Evolutionary conservation across 371 early-diverging fungal genomes (phyloP), one percentile per base, ranked within the genome.

Genomic region (Lichtheimia ramosa): DNA sequence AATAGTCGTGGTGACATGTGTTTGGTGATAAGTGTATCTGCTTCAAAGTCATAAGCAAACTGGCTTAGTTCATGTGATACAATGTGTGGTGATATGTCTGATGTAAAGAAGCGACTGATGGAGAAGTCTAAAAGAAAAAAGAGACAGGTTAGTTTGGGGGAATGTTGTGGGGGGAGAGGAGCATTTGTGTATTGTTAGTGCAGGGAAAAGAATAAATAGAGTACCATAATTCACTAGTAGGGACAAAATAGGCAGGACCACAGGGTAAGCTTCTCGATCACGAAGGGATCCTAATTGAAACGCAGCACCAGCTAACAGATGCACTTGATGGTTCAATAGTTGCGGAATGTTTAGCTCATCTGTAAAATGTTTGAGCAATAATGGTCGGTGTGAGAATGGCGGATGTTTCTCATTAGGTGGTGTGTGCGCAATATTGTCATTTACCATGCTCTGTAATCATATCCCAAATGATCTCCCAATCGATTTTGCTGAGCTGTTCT

Each of bases 401-500:
- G 34, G 34, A 8, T 34, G 40, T 6, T 25, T 40, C 12, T 28
- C 41, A n/a, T 52, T 34, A 39, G 6, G 28, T 27, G 28, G 27
- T 34, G 34, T 34, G 34, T 34, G 34, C 34, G 34, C 34, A 52
- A 52, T 27, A 54, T 20, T 14, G 13, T 48, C n/a, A 34, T 54
- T 39, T 70, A 74, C 78, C 79, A 66, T 79, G 79, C 58, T 79
- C 79, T 21, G 74, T 74, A 10, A 79, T 60, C 67, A 79, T 75
- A 52, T 71, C 68, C 79, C 79, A 79, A 23, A 75, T 66, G 13
- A 65, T 57, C 58, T 75, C 67, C 75, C 75, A 79, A 14, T 71
- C 70, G 24, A 79, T 68, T 5, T 28, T 24, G 27, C 68, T 62
- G n/a, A 79, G 46, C 46, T 27, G 18, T 5, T 54, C 54, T 5